Evolutionary conservation across 176 grass and related monocot species (phyloP).

Genomic region (Oryza officinalis): DNA sequence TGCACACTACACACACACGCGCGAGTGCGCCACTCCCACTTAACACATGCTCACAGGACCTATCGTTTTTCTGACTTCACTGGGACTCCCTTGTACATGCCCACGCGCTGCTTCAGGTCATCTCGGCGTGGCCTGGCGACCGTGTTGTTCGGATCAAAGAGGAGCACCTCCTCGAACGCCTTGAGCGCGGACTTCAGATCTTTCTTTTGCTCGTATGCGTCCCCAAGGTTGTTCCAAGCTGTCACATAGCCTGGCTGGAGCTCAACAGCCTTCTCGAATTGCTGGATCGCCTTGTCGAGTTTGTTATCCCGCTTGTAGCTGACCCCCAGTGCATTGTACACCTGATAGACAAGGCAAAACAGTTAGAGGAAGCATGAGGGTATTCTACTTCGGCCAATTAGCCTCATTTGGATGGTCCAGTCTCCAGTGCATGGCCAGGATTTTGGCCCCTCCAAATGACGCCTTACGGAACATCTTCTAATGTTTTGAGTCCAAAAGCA

Average conservation of each 20-base stretch:
- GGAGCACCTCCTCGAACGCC: conserved; percentile 88
- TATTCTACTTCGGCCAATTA: too few relatives aligned
- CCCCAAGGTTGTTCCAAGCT: conserved; percentile 91
- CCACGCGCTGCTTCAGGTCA: conserved; percentile 58
- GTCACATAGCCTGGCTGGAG: conserved; percentile 93
- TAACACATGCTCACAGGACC: neutral
- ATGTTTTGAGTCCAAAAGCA: neutral
- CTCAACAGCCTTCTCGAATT: conserved; percentile 82
- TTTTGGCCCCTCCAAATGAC: neutral
- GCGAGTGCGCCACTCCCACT: neutral
- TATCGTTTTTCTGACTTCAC: conserved; percentile 74
- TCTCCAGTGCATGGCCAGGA: neutral
- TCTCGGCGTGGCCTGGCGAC: conserved; percentile 79
- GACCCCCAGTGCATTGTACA: conserved; percentile 91
- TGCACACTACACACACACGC: neutral
- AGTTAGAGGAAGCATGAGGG: neutral
- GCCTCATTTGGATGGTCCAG: neutral
- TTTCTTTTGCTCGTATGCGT: conserved; percentile 86
- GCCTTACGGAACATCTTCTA: neutral
- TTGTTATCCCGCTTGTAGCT: conserved; percentile 86
- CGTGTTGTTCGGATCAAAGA: conserved; percentile 93
- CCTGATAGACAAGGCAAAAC: conserved; percentile 40
- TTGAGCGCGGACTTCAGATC: conserved; percentile 68
- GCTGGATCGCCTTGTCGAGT: conserved; percentile 74
- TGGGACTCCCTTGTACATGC: conserved; percentile 77